A percentile compares a stretch with the other conserved stretches of the same genome.
These are phyloP conservation scores for Sedum album DNA, from an alignment of 164 flowering plant genomes.

Conservation along the genomic window DNA sequence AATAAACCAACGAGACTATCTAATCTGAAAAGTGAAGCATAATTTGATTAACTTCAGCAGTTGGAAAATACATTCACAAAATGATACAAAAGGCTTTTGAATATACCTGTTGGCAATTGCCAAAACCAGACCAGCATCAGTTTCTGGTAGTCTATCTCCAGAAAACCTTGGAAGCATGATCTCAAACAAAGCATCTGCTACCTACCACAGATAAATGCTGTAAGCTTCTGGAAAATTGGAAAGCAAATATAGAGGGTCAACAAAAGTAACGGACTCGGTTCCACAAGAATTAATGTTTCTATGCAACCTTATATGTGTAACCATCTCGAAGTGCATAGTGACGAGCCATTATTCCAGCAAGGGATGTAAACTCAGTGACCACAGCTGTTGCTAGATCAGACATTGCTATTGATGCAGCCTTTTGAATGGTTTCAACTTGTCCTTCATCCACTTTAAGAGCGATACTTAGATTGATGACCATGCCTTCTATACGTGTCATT, in stretches of 20 bases:
- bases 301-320: conserved; percentile 59
- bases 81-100: conserved; percentile 1
- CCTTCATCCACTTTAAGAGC: conserved; percentile 39
- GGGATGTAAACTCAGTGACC: conserved; percentile 89
- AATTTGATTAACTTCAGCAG: neutral
- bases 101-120: conserved; percentile 85
- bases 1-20: conserved; percentile 93
- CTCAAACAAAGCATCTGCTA: conserved; percentile 86
- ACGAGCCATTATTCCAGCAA: conserved; percentile 89
- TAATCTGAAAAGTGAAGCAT: conserved; percentile 45
- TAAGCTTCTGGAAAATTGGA: neutral
- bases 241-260: neutral
- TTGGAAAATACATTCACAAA: neutral
- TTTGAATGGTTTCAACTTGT: conserved; percentile 29
- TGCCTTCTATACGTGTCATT: conserved; percentile 51
- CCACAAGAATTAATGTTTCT: neutral
- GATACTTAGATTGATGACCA: conserved; percentile 42
- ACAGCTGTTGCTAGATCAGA: conserved; percentile 91
- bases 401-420: conserved; percentile 90
- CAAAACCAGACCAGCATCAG: conserved; percentile 72
- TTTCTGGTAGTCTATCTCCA: conserved; percentile 79
- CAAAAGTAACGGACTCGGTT: neutral
- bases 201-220: conserved; percentile 27
- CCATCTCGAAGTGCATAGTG: conserved; percentile 94
- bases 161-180: conserved; percentile 86